A percentile compares a stretch with the other conserved stretches of the same genome.
Conservation (phyloP, 2,329 filamentous ascomycete genomes). For the Paraphoma sp. region DNA sequence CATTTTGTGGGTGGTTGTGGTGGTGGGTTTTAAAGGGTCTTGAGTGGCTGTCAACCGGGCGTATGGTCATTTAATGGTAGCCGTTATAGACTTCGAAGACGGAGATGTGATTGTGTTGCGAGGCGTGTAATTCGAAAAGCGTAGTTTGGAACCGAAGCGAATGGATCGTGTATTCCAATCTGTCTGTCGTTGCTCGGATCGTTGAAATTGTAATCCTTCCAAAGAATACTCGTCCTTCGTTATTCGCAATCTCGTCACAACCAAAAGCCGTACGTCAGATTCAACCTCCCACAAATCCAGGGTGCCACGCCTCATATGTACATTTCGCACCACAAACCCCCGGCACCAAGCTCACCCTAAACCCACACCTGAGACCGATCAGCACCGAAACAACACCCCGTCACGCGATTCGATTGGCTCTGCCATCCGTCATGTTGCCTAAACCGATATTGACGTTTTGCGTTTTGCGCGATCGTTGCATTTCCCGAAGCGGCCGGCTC, state of each 20-base stretch:
- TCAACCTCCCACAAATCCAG: background rate
- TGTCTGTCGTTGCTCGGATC: no score
- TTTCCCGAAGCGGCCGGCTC: background rate
- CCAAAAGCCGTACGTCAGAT: background rate
- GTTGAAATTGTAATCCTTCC: background rate
- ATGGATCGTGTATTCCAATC: no score
- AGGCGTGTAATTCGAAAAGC: no score
- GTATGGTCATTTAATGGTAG: background rate
- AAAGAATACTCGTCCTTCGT: background rate
- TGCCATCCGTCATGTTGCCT: no score
- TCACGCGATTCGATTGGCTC: no score
- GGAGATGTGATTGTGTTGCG: background rate
- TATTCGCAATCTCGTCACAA: no score
- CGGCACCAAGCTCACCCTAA: no score
- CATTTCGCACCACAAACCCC: no score
- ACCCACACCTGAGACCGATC: no score
- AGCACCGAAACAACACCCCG: no score
- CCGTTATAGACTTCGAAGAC: background rate
- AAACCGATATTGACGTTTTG: background rate
- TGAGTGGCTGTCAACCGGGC: background rate
- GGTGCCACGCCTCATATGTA: background rate
- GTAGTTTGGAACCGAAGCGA: no score
- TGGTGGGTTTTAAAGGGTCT: no score
- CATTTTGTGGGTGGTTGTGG: conserved; percentile 12
- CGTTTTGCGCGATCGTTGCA: background rate